These are phyloP conservation scores for Didymella sp. DNA, from an alignment of 2,329 filamentous ascomycete genomes.

Conservation along the genomic window DNA sequence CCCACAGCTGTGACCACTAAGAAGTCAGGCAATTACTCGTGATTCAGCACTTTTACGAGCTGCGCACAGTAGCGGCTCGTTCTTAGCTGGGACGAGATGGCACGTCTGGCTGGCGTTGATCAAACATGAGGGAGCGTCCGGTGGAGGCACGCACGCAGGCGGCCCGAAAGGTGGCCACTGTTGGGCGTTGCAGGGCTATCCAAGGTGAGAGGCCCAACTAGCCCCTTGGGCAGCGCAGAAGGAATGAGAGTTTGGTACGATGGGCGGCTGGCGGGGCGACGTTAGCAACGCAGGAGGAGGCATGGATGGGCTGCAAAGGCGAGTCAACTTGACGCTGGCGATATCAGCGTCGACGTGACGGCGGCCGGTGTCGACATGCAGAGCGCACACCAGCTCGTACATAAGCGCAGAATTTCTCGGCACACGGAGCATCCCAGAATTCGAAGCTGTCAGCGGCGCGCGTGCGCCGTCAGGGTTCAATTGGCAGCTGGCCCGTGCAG, in stretches of 20 bases:
- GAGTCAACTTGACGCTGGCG: background rate
- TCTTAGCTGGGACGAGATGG: background rate
- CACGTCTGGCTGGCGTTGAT: constrained; percentile 2
- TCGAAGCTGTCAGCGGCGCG: constrained; percentile 8
- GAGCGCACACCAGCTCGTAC: background rate
- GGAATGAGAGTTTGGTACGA: constrained; percentile 13
- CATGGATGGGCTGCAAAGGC: background rate
- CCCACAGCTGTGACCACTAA: background rate
- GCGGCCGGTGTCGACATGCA: background rate
- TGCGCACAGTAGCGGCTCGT: background rate
- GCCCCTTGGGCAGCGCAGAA: constrained; percentile 12
- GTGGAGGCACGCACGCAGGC: background rate
- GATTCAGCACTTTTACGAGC: background rate
- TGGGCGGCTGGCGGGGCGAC: constrained; percentile 9
- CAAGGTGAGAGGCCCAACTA: background rate
- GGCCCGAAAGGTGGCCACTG: constrained; percentile 2
- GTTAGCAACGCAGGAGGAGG: background rate
- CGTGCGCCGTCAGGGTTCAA: background rate
- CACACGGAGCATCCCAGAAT: background rate
- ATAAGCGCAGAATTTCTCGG: background rate
- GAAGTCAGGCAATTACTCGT: background rate
- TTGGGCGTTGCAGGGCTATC: constrained; percentile 8
- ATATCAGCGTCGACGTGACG: too few relatives aligned
- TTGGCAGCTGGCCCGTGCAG: background rate
- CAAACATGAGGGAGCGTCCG: background rate